These are phyloP conservation scores for Eucalyptus brandiana DNA, from an alignment of 345 rosid species.

Conservation along the genomic window DNA sequence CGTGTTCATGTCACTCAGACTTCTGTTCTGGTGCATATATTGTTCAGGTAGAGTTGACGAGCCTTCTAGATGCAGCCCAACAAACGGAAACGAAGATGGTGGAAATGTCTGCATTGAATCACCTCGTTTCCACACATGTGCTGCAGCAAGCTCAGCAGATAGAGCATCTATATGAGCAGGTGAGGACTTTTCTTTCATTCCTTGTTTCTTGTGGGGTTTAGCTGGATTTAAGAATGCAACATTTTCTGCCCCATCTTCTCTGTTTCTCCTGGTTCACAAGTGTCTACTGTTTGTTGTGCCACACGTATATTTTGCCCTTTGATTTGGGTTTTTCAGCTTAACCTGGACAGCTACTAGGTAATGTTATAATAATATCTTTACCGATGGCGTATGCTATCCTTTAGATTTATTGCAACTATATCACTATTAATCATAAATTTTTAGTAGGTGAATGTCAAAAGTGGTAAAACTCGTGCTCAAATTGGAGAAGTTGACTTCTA, in stretches of 20 bases:
- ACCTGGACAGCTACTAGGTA: background rate
- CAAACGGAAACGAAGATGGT: conserved; percentile 96
- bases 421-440: background rate
- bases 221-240: background rate
- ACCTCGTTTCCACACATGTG: conserved; percentile 88
- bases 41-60: conserved; percentile 74
- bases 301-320: background rate
- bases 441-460: background rate
- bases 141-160: conserved; percentile 95
- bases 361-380: background rate
- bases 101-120: conserved; percentile 97
- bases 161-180: conserved; percentile 83
- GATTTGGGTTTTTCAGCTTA: background rate
- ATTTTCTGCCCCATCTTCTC: background rate
- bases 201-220: background rate
- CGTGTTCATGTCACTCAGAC: background rate
- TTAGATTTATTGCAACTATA: background rate
- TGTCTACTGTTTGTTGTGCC: background rate
- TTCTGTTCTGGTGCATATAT: background rate
- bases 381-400: background rate
- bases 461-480: background rate
- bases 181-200: conserved; percentile 2
- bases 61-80: conserved; percentile 77
- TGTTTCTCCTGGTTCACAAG: too few relatives aligned
- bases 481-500: background rate